These are phyloP conservation scores for Epichloe gansuensis DNA, from an alignment of 2,329 filamentous ascomycete genomes.

Conservation along the genomic window DNA sequence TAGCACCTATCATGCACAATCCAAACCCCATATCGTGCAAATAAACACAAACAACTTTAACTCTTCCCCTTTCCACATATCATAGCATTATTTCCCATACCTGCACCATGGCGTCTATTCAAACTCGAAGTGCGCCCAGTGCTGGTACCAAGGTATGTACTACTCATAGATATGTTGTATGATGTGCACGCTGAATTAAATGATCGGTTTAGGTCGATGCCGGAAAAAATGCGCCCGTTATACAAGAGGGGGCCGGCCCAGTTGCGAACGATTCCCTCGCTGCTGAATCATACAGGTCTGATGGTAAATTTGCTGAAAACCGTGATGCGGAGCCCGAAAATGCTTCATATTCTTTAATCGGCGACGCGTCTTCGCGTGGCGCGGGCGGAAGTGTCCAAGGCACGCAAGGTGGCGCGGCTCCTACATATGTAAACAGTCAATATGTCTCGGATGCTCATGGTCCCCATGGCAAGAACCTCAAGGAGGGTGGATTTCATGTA, in stretches of 20 bases:
- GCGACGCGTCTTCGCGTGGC: constrained; percentile 28
- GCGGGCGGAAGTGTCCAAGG: constrained; percentile 3
- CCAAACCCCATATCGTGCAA: neutral
- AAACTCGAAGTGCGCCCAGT: constrained; percentile 1
- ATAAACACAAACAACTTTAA: neutral
- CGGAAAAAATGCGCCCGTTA: constrained; percentile 34
- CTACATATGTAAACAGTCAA: constrained; percentile 25
- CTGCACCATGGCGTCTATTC: neutral
- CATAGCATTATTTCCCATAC: neutral
- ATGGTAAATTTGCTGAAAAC: constrained; percentile 51
- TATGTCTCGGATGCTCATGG: constrained; percentile 18
- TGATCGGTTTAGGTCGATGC: constrained; percentile 28
- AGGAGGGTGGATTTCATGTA: constrained; percentile 23
- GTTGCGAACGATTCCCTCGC: constrained; percentile 61
- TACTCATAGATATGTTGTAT: no score
- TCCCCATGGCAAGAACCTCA: constrained; percentile 31
- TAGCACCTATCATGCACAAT: neutral
- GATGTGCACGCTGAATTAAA: neutral
- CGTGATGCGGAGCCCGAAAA: constrained; percentile 27
- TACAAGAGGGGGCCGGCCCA: constrained; percentile 48
- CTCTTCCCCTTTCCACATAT: neutral
- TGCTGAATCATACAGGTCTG: constrained; percentile 50
- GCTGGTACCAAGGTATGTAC: constrained; percentile 6
- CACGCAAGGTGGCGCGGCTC: constrained; percentile 18
- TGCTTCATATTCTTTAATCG: constrained; percentile 9